Evolutionary conservation across 31 red algal species (phyloP).

Genomic region (Pterothamnion heteromorphum): DNA sequence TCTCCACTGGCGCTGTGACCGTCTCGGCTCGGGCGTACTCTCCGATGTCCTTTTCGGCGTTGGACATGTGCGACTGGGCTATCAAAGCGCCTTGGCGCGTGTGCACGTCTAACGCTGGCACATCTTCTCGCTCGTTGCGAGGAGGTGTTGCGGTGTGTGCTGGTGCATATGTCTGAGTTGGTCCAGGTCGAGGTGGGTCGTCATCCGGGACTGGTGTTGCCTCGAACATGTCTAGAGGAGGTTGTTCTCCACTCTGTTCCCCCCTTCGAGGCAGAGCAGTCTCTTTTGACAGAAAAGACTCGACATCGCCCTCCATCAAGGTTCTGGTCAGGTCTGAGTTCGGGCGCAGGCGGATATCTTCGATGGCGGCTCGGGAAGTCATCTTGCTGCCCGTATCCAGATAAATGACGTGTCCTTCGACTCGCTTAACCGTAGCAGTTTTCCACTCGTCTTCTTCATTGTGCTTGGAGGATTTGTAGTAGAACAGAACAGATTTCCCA

Average conservation of each 20-base stretch:
- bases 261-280: neutral
- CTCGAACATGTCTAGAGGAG: neutral
- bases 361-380: too few relatives aligned
- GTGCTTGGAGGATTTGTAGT: neutral
- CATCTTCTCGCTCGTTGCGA: too few relatives aligned
- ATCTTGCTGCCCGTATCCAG: too few relatives aligned
- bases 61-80: neutral
- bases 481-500: neutral
- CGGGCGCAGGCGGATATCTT: neutral
- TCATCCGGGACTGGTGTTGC: too few relatives aligned
- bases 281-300: neutral
- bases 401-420: too few relatives aligned
- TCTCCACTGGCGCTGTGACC: neutral
- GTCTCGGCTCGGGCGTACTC: neutral
- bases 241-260: too few relatives aligned
- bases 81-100: neutral
- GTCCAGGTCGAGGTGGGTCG: too few relatives aligned
- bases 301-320: slow-evolving; percentile 2
- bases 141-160: too few relatives aligned
- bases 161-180: too few relatives aligned
- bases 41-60: neutral
- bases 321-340: neutral
- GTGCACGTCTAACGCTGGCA: too few relatives aligned
- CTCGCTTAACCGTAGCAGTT: too few relatives aligned
- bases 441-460: slow-evolving; percentile 2